phyloP scores from a whole-genome alignment of 495 filamentous ascomycete genomes.

The Pyrenula massariospora region DNA sequence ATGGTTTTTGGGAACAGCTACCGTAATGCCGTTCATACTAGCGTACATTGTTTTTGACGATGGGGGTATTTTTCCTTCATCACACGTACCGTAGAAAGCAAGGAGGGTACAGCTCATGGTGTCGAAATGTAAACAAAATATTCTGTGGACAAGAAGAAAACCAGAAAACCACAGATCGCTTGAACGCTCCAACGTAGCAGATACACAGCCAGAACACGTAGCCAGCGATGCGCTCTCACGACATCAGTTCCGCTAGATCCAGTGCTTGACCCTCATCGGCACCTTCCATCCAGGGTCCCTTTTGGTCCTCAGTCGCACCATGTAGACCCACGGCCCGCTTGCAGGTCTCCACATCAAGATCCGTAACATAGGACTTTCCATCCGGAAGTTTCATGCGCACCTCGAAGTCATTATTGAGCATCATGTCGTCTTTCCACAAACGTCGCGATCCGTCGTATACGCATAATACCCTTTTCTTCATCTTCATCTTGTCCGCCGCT shows the following conservation, averaged over 20 bases:
- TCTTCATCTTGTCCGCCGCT: slow-evolving; percentile 80
- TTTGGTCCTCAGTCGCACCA: slow-evolving; percentile 67
- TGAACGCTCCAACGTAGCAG: background rate
- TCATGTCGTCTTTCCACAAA: slow-evolving; percentile 98
- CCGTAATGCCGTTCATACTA: background rate
- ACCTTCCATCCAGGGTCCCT: slow-evolving; percentile 60
- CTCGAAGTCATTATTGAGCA: slow-evolving; percentile 91
- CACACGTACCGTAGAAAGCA: background rate
- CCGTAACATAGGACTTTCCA: slow-evolving; percentile 69
- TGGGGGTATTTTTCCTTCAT: background rate
- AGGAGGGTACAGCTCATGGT: background rate
- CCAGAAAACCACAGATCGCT: background rate
- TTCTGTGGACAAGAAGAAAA: background rate
- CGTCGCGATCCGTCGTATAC: slow-evolving; percentile 84
- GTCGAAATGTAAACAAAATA: background rate
- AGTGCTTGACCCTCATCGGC: slow-evolving; percentile 9
- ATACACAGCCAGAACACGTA: background rate
- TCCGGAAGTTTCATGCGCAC: slow-evolving; percentile 69
- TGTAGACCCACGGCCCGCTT: slow-evolving; percentile 74
- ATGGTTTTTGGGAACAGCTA: background rate
- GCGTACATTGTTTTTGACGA: background rate
- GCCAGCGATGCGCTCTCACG: slow-evolving; percentile 3
- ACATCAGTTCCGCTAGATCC: slow-evolving; percentile 16
- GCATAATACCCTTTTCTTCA: slow-evolving; percentile 90
- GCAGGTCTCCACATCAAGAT: slow-evolving; percentile 85